Evolutionary conservation across 495 filamentous ascomycete species (phyloP).

Genomic region (Penicillium angulare): DNA sequence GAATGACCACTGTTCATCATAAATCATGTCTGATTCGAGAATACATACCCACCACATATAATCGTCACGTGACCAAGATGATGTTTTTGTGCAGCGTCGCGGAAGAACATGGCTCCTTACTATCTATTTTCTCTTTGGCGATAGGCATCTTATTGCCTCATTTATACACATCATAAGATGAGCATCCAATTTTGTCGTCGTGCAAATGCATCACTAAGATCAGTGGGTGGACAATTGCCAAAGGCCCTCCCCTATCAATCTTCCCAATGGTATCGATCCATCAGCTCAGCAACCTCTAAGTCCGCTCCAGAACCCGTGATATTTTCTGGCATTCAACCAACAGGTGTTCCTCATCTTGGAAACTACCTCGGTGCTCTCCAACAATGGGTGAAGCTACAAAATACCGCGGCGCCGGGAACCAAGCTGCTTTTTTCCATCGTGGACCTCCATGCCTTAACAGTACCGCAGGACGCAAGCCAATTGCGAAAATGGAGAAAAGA

Average conservation of each 20-base stretch:
- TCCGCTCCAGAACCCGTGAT: constrained; percentile 36
- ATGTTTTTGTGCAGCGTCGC: neutral
- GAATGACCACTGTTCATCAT: no score
- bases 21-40: no score
- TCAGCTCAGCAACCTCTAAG: constrained; percentile 14
- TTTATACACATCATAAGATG: constrained; percentile 7
- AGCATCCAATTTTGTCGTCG: neutral
- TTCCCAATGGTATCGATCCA: constrained; percentile 13
- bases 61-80: constrained; percentile 1
- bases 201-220: neutral
- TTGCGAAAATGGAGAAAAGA: constrained; percentile 66
- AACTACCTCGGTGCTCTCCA: constrained; percentile 94
- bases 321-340: constrained; percentile 97
- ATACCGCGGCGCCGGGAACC: constrained; percentile 50
- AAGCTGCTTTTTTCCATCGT: constrained; percentile 81
- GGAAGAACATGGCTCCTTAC: neutral
- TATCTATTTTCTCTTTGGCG: neutral
- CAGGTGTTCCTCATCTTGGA: constrained; percentile 90
- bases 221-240: constrained; percentile 1
- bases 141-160: no score
- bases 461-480: constrained; percentile 58
- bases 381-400: constrained; percentile 79
- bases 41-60: no score
- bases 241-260: neutral
- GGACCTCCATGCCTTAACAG: constrained; percentile 89